Base-by-base conservation (phyloP, 768 basidiomycete genomes). In the Baorangia bicolor region DNA sequence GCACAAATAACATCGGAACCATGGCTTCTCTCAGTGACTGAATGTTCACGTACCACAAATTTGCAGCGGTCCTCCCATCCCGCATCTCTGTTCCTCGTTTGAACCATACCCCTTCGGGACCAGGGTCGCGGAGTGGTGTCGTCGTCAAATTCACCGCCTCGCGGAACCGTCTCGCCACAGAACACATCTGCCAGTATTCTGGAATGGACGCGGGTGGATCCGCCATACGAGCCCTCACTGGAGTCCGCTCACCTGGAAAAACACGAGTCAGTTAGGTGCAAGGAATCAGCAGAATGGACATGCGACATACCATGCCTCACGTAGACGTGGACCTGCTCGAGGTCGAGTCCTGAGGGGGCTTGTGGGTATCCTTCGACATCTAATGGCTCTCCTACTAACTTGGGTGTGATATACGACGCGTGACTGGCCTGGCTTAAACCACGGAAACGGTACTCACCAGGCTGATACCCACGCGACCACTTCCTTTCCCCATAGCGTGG, bases 251-350 rank as follows among this genome's bases (percentile, higher is more conserved):
- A 30, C 89, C 89, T 91, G 56, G 41, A 43, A 55, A 46, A 41
- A 45, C 27, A 27, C 10, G 18, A 25, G 53, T 38, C 11, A 38
- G 35, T 44, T 14, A n/a, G n/a, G 21, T 16, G 40, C 1, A 34
- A 25, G 27, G 20, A 34, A 35, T 18, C 25, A 25, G 14, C 12
- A 44, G 40, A 35, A 21, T 20, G 25, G 30, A 14, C 4, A 2
- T 18, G 33, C 34, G 51, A 73, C 83, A 45, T 53, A 88, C 89
- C 89, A 68, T 92, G 90, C 25, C 90, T 78, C 5, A 88, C 81
- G 64, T 83, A 91, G 37, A 90, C 70, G 66, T 91, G 86, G 12
- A 91, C 87, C 67, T 90, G 89, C 65, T 86, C 78, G 38, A 91
- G 73, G 60, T 75, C 56, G 18, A 91, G 74, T 25, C 73, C 78